Evolutionary conservation across 306 rosid species (phyloP), one percentile per base, ranked within the genome.

Genomic region (Dryas alaskensis): DNA sequence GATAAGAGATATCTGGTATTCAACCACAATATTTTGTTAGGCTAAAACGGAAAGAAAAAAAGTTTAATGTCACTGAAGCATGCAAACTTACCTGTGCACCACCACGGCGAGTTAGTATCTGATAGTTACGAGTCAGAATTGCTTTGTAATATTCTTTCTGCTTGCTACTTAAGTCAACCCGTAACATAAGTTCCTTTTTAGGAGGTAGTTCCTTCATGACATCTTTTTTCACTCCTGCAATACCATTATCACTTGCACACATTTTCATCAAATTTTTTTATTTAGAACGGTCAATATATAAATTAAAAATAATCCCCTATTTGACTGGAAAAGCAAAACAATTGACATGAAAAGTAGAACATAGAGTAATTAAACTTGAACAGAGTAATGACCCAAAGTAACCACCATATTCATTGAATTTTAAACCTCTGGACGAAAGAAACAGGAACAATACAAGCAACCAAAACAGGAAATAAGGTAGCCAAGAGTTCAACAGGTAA

Each of bases 161-260:
- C 78, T 92, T 90, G 88, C 86, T 87, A 80, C 98, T 95, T 81
- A 95, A 76, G 58, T 95, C 99, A 65, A 95, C 85, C 53, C 99
- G 95, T 77, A 95, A 77, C 81, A 95, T 95, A 65, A 95, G 99
- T 74, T 95, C 99, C 86, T 89, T 95, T 78, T 95, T 95, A 49
- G 99, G 99, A 78, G 99, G 99, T 52, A 95, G 76, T 45, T 95
- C 99, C 88, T 95, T 95, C 99, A 95, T 90, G 78, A 95, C 99
- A 81, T 95, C 99, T 82, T 92, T 95, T 83, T 95, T 95, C 82
- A 95, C 96, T 84, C 99, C 99, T 94, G 90, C 71, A 84, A 66
- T 69, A 74, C 73, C 77, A 86, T 17, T 31, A 72, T 75, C 73
- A 45, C 39, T 65, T 69, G 45, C 67, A 76, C 61, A 66, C 71